Evolutionary conservation across 1,139 yeast genomes (phyloP), one percentile per base, ranked within the genome.

Genomic region (Lodderomyces orthopsilosis): DNA sequence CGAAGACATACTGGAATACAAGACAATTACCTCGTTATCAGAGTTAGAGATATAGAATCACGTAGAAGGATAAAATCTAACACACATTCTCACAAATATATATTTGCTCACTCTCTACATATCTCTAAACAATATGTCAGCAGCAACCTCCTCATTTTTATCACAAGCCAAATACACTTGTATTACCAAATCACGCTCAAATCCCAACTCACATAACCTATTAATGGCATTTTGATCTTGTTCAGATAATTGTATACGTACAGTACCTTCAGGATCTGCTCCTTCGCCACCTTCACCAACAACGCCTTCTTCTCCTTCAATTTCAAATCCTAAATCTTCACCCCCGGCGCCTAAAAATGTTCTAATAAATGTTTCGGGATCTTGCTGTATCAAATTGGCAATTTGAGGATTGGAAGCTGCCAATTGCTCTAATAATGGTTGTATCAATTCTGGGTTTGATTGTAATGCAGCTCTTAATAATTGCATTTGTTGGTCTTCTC

Each of bases 151-250:
- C 68, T 93, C 98, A 66, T 93, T 90, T 71, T 91, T 93, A 60
- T 94, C 98, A 65, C 98, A 93, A 38, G 98, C 98, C 77, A 94
- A 84, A 68, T 89, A 94, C 30, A 95, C 96, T 69, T 91, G 97
- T 49, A 91, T 81, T 41, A 87, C 98, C 50, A 86, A 70, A 56
- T 83, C 77, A 54, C 96, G 79, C 52, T 88, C 96, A 59, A 93
- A 93, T 0, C 99, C 99, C 52, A 93, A 76, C 61, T 86, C 98
- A 62, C 95, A 85, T 53, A 93, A 74, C 61, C 98, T 80, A 52
- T 77, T 77, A 51, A 93, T 88, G 19, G 98, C 96, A 48, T 76
- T 88, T 60, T 85, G 85, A 62, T 93, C 99, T 55, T 85, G 95
- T 47, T 80, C 83, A 5, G 96, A 79, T 46, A 93, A 73, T 52